Evolutionary conservation across 1,139 yeast species (phyloP).

Genomic region (Yamadazyma buinensis): DNA sequence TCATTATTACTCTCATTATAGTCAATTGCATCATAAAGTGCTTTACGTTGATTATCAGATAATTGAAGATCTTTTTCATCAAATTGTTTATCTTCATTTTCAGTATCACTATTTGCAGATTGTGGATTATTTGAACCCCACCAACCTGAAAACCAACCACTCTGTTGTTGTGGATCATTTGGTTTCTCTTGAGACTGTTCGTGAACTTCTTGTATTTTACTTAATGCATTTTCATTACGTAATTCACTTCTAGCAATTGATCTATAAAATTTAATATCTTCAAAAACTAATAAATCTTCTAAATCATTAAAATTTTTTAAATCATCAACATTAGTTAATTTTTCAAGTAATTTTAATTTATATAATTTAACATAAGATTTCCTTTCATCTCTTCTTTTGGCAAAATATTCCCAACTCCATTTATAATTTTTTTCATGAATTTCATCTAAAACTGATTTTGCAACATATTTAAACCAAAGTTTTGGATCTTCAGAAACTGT

Average conservation of each 20-base stretch:
- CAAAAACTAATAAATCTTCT: conserved; percentile 62
- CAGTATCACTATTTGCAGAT: conserved; percentile 7
- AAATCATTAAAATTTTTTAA: conserved; percentile 46
- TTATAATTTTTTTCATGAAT: conserved; percentile 75
- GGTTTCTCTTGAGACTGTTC: conserved; percentile 7
- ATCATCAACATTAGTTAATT: conserved; percentile 27
- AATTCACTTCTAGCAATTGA: conserved; percentile 69
- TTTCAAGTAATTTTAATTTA: conserved; percentile 47
- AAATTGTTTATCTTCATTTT: conserved; percentile 5
- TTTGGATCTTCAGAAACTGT: conserved; percentile 64
- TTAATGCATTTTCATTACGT: conserved; percentile 46
- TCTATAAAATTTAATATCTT: conserved; percentile 82
- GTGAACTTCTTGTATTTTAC: conserved; percentile 12
- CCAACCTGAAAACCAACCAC: conserved; percentile 62
- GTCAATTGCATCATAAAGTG: conserved; percentile 89
- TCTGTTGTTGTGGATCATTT: conserved; percentile 5
- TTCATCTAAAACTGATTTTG: conserved; percentile 66
- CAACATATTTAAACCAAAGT: conserved; percentile 82
- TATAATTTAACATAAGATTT: conserved; percentile 65
- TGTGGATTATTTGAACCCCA: conserved; percentile 35
- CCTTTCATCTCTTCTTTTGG: conserved; percentile 68
- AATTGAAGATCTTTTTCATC: conserved; percentile 24
- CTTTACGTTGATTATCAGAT: conserved; percentile 68
- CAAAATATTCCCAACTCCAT: conserved; percentile 88
- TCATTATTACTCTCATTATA: conserved; percentile 70